Conservation (phyloP, 768 basidiomycete species). For the Lactifluus volemus region DNA sequence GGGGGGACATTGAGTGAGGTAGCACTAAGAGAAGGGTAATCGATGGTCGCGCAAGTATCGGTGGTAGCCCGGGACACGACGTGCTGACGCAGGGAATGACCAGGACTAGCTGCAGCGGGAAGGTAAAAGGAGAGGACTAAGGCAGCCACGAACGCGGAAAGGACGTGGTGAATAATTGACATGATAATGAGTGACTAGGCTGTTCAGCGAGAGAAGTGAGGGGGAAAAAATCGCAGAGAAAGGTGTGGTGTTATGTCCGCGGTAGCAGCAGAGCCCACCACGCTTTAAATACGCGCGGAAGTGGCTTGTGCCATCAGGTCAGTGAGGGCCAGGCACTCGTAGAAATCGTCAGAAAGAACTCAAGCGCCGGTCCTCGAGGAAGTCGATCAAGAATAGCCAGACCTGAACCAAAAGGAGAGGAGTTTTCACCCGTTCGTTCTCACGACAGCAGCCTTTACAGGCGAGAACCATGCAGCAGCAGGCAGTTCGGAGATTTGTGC, state of each 20-base stretch:
- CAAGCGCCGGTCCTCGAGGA: neutral
- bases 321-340: neutral
- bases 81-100: slow-evolving; percentile 17
- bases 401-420: neutral
- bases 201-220: neutral
- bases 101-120: neutral
- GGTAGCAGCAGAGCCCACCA: neutral
- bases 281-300: neutral
- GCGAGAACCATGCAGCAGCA: neutral
- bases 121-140: slow-evolving; percentile 4
- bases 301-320: neutral
- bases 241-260: no score
- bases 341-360: neutral
- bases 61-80: slow-evolving; percentile 14
- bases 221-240: neutral
- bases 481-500: neutral
- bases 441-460: neutral
- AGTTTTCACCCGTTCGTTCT: neutral
- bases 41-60: slow-evolving; percentile 22
- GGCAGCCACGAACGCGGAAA: slow-evolving; percentile 1
- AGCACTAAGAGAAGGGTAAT: slow-evolving; percentile 4
- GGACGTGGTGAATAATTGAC: neutral
- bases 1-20: slow-evolving; percentile 2
- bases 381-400: neutral
- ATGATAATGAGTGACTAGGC: slow-evolving; percentile 14